A percentile compares a stretch with the other conserved stretches of the same genome.
Evolutionary conservation across 768 basidiomycete genomes (phyloP).

Genomic region (Suillus fuscotomentosus): DNA sequence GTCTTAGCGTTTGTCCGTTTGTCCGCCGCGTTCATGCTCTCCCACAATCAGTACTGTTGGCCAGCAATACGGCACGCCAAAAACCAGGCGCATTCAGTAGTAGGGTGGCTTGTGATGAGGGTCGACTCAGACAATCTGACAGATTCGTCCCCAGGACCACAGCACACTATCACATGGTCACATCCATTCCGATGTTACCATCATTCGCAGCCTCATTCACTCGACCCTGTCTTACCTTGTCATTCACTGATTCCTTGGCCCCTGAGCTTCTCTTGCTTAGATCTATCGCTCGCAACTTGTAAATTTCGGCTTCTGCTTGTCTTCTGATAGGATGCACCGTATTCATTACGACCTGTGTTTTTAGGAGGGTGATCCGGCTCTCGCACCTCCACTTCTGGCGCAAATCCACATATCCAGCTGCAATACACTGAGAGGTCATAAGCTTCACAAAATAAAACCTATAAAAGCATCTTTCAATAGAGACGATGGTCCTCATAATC

Average conservation of each 20-base stretch:
- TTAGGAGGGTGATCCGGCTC: not conserved
- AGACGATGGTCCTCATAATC: not conserved
- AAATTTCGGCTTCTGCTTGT: not conserved
- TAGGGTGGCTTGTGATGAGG: not conserved
- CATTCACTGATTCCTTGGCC: not conserved
- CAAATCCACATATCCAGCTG: not conserved
- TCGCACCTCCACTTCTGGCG: not conserved
- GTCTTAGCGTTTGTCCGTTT: not conserved
- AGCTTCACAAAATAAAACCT: not conserved
- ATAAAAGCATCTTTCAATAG: not conserved
- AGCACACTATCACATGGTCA: not conserved
- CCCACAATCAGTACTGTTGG: not conserved
- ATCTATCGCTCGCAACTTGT: not conserved
- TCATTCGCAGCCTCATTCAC: not conserved
- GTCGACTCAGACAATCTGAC: not conserved
- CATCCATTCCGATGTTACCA: not conserved
- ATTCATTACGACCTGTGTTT: not conserved
- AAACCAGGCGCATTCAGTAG: not conserved
- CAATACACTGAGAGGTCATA: not conserved
- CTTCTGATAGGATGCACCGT: not conserved
- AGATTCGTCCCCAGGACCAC: not conserved
- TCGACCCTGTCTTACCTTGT: not conserved
- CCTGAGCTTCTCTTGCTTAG: not conserved
- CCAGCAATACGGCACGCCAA: not conserved
- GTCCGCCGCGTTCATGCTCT: not conserved